A percentile compares a stretch with the other conserved stretches of the same genome.
phyloP scores from a whole-genome alignment of 352 stramenopile genomes.

The Hyphochytrium catenoides region DNA sequence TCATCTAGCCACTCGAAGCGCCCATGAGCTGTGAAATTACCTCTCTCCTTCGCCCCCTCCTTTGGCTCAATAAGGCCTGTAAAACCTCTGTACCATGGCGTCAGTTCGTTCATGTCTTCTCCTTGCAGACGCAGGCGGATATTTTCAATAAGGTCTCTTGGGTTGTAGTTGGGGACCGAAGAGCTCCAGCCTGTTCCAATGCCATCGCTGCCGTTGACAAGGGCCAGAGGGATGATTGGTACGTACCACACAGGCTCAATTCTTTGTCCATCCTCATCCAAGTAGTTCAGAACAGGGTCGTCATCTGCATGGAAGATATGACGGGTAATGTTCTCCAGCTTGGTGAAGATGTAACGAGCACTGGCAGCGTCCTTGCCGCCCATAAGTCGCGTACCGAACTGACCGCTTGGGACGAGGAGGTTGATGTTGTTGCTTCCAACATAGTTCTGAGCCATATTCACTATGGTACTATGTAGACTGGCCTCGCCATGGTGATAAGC shows the following conservation, averaged over 20 bases:
- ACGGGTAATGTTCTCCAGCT: slow-evolving; percentile 55
- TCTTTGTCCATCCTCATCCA: slow-evolving; percentile 70
- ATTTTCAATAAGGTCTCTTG: slow-evolving; percentile 55
- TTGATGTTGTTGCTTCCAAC: slow-evolving; percentile 96
- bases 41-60: slow-evolving; percentile 14
- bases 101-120: slow-evolving; percentile 25
- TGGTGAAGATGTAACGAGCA: slow-evolving; percentile 82
- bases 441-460: slow-evolving; percentile 96
- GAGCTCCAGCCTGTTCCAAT: slow-evolving; percentile 92
- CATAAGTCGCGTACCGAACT: slow-evolving; percentile 90
- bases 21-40: slow-evolving; percentile 58
- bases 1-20: slow-evolving; percentile 50
- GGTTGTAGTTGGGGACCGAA: slow-evolving; percentile 75
- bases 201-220: slow-evolving; percentile 88
- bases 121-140: slow-evolving; percentile 32
- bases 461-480: slow-evolving; percentile 79
- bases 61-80: slow-evolving; percentile 61
- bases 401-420: slow-evolving; percentile 76
- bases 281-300: slow-evolving; percentile 65
- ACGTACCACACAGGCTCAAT: slow-evolving; percentile 79
- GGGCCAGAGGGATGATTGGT: slow-evolving; percentile 87
- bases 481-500: slow-evolving; percentile 95
- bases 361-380: slow-evolving; percentile 86
- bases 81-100: slow-evolving; percentile 79
- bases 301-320: slow-evolving; percentile 63